phyloP scores from a whole-genome alignment of 305 asterid species.

The Stenogyne calaminthoides region DNA sequence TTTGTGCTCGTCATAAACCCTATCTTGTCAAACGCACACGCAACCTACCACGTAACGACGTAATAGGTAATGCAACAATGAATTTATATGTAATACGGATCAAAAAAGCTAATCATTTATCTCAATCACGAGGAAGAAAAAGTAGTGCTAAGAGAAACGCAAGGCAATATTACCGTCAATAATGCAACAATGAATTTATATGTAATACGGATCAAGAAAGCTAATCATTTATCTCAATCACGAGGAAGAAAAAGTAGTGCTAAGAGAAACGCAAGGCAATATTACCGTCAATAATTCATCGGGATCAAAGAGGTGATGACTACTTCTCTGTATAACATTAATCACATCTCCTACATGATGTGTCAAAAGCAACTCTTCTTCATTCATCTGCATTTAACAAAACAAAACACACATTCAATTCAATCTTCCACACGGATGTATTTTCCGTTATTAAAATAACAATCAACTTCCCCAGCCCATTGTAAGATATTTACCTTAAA shows the following conservation, averaged over 20 bases:
- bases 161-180: conserved; percentile 56
- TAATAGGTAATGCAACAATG: not conserved
- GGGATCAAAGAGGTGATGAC: conserved; percentile 90
- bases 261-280: not conserved
- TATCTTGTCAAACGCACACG: conserved; percentile 80
- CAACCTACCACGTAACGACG: conserved; percentile 49
- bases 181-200: too few relatives aligned
- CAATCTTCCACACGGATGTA: not conserved
- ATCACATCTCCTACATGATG: conserved; percentile 93
- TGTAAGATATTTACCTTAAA: conserved; percentile 58
- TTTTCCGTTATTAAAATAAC: not conserved
- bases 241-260: not conserved
- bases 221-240: not conserved
- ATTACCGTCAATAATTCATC: conserved; percentile 85
- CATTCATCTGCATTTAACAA: conserved; percentile 74
- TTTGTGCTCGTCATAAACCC: conserved; percentile 80
- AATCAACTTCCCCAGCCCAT: not conserved
- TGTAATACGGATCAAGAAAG: too few relatives aligned
- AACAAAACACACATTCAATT: not conserved
- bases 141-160: not conserved
- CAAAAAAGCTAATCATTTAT: not conserved
- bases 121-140: not conserved
- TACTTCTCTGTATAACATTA: conserved; percentile 78
- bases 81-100: too few relatives aligned
- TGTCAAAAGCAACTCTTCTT: conserved; percentile 74